Evolutionary conservation across 2,329 filamentous ascomycete species (phyloP).

Genomic region (Cadophora malorum): DNA sequence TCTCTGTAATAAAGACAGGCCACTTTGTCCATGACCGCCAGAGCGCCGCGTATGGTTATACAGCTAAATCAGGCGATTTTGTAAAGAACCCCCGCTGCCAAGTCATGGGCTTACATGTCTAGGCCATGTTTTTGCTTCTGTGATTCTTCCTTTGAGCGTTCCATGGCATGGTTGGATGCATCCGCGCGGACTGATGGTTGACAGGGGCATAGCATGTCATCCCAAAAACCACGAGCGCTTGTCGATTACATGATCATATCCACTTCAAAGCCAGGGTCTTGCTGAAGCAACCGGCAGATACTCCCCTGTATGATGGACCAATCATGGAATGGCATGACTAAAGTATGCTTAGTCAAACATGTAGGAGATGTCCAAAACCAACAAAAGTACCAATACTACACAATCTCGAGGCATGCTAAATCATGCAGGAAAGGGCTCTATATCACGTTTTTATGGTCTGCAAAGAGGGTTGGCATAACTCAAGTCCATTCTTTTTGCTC

Average conservation of each 20-base stretch:
- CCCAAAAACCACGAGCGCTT: constrained; percentile 1
- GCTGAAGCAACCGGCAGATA: constrained; percentile 6
- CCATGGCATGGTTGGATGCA: constrained; percentile 6
- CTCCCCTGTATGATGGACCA: background rate
- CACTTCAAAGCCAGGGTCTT: constrained; percentile 13
- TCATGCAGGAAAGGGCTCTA: background rate
- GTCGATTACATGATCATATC: constrained; percentile 16
- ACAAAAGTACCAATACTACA: constrained; percentile 3
- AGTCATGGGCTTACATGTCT: background rate
- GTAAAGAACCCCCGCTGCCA: background rate
- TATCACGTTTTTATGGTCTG: background rate
- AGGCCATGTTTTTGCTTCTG: constrained; percentile 5
- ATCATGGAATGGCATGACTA: constrained; percentile 11
- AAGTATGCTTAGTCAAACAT: background rate
- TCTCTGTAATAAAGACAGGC: background rate
- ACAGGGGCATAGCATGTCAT: constrained; percentile 6
- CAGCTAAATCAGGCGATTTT: background rate
- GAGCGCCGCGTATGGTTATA: background rate
- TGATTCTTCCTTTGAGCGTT: background rate
- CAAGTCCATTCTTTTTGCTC: constrained; percentile 9
- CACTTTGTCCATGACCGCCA: background rate
- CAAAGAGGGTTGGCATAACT: constrained; percentile 2
- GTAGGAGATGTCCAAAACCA: constrained; percentile 1
- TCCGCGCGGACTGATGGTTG: background rate
- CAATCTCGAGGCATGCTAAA: background rate